A percentile compares a stretch with the other conserved stretches of the same genome.
Evolutionary conservation across 441 rosid genomes (phyloP).

Genomic region (Lepidium campestre): DNA sequence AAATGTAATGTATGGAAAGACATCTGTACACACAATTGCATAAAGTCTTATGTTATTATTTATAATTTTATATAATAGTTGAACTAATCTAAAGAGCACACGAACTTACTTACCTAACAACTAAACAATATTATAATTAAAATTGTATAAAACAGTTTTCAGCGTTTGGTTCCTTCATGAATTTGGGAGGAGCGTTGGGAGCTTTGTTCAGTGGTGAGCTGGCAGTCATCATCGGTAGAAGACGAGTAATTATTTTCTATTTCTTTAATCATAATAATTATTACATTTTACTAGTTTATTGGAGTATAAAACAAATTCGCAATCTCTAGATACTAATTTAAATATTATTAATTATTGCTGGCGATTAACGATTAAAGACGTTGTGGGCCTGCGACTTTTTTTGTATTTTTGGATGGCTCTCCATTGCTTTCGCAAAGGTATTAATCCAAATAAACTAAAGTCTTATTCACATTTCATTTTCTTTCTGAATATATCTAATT

Average conservation of each 20-base stretch:
- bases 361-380: conserved; percentile 10
- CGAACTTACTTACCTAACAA: not conserved
- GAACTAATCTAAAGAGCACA: not conserved
- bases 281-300: no score
- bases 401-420: conserved; percentile 30
- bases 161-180: conserved; percentile 25
- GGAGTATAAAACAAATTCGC: not conserved
- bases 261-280: not conserved
- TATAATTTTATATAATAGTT: not conserved
- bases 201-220: conserved; percentile 22
- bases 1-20: not conserved
- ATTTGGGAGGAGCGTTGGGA: conserved; percentile 25
- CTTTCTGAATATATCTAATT: not conserved
- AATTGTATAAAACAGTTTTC: conserved; percentile 11
- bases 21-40: not conserved
- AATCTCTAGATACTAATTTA: not conserved
- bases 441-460: not conserved
- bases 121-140: not conserved
- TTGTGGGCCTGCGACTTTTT: conserved; percentile 36
- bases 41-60: not conserved
- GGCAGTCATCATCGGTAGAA: conserved; percentile 20
- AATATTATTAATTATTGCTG: not conserved
- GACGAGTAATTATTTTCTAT: conserved; percentile 10
- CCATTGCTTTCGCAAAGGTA: conserved; percentile 30
- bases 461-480: not conserved